These are phyloP conservation scores for Solioccasus polychromus DNA, from an alignment of 768 basidiomycete genomes.

Conservation along the genomic window DNA sequence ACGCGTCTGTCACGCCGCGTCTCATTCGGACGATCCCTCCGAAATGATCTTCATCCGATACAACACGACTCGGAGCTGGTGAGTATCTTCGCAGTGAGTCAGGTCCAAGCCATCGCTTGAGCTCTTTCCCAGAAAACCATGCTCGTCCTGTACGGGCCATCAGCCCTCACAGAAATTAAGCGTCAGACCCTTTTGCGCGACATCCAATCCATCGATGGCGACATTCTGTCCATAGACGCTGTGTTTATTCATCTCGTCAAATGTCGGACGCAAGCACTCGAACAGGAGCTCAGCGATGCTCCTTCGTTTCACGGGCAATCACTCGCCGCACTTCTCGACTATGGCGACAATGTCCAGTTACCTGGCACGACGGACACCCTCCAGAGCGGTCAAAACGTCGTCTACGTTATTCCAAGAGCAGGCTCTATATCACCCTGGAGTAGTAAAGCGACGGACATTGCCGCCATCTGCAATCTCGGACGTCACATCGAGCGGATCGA, in stretches of 20 bases:
- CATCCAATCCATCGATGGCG: constrained; percentile 51
- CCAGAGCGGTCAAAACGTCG: constrained; percentile 38
- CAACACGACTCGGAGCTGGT: constrained; percentile 12
- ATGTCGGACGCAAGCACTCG: constrained; percentile 43
- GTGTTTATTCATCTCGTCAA: constrained; percentile 86
- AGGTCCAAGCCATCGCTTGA: not conserved
- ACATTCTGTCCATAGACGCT: constrained; percentile 70
- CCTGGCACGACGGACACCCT: constrained; percentile 39
- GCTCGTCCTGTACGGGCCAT: constrained; percentile 78
- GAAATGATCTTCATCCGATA: constrained; percentile 2
- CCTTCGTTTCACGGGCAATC: constrained; percentile 47
- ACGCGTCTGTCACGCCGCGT: constrained; percentile 26
- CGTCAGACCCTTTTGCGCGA: constrained; percentile 60
- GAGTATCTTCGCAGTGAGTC: constrained; percentile 1
- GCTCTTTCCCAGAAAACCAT: constrained; percentile 38
- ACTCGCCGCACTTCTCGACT: constrained; percentile 72
- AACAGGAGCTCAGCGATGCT: constrained; percentile 44
- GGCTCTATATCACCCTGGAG: constrained; percentile 99
- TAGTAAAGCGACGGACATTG: constrained; percentile 97
- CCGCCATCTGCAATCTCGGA: constrained; percentile 79
- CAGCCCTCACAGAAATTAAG: constrained; percentile 69
- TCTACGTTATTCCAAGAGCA: constrained; percentile 77
- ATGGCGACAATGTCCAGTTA: constrained; percentile 74
- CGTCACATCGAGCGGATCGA: constrained; percentile 77
- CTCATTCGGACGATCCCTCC: constrained; percentile 3